Evolutionary conservation across 2,329 filamentous ascomycete species (phyloP).

Genomic region (Aspergillus texensis): DNA sequence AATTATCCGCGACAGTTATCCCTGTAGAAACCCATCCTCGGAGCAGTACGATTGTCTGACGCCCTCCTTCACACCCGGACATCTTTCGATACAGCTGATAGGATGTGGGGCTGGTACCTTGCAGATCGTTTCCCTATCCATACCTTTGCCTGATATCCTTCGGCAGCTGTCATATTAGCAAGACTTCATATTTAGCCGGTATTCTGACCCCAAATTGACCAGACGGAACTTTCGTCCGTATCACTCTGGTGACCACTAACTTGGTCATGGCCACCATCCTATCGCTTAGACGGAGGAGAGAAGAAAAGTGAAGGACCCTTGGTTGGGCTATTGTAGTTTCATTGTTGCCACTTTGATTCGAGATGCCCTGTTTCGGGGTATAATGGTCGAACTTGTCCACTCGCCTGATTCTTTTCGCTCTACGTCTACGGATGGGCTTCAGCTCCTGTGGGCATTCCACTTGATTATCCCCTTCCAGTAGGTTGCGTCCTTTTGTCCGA

Average conservation of each 20-base stretch:
- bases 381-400: not conserved
- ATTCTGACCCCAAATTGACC: too few relatives aligned
- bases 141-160: not conserved
- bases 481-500: not conserved
- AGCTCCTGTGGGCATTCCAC: not conserved
- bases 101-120: slow-evolving; percentile 7
- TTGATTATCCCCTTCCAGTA: not conserved
- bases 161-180: slow-evolving; percentile 6
- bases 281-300: not conserved
- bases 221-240: not conserved
- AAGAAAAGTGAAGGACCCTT: not conserved
- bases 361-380: not conserved
- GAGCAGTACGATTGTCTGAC: not conserved
- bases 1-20: not conserved
- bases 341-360: not conserved
- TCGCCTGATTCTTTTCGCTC: not conserved
- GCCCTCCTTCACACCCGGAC: too few relatives aligned
- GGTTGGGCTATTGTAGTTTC: not conserved
- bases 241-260: not conserved
- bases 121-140: slow-evolving; percentile 20
- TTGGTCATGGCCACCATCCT: not conserved
- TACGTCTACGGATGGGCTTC: not conserved
- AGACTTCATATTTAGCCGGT: slow-evolving; percentile 12
- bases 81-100: not conserved
- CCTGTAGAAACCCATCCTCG: not conserved